Evolutionary conservation across 768 basidiomycete species (phyloP).

Genomic region (Boletus vermiculosoides): DNA sequence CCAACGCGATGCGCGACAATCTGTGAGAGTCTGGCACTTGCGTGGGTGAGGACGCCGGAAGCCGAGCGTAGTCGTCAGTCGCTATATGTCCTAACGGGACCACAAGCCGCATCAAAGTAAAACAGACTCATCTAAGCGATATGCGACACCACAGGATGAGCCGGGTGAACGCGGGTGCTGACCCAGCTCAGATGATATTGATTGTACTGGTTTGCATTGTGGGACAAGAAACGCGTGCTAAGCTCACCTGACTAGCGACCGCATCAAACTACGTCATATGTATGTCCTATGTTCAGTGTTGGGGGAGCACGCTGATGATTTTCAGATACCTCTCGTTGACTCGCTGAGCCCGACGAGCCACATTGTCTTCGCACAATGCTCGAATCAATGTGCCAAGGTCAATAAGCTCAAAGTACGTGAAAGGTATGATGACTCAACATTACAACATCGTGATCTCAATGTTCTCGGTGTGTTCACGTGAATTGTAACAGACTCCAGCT

Average conservation of each 20-base stretch:
- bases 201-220: neutral
- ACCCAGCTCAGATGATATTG: neutral
- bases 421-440: conserved; percentile 28
- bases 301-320: neutral
- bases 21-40: neutral
- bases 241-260: conserved; percentile 4
- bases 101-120: neutral
- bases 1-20: neutral
- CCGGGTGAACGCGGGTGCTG: neutral
- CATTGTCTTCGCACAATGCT: conserved; percentile 2
- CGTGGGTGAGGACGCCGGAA: neutral
- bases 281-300: neutral
- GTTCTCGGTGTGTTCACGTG: neutral
- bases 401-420: conserved; percentile 15
- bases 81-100: neutral
- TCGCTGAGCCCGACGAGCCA: neutral
- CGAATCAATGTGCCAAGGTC: conserved; percentile 27
- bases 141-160: neutral
- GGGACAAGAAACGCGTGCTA: neutral
- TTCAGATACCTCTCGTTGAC: neutral
- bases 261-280: neutral
- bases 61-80: neutral
- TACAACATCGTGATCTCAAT: neutral
- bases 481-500: conserved; percentile 4
- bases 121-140: no score